phyloP scores from a whole-genome alignment of 208 protist genomes.

The Trypanosoma scelopori region DNA sequence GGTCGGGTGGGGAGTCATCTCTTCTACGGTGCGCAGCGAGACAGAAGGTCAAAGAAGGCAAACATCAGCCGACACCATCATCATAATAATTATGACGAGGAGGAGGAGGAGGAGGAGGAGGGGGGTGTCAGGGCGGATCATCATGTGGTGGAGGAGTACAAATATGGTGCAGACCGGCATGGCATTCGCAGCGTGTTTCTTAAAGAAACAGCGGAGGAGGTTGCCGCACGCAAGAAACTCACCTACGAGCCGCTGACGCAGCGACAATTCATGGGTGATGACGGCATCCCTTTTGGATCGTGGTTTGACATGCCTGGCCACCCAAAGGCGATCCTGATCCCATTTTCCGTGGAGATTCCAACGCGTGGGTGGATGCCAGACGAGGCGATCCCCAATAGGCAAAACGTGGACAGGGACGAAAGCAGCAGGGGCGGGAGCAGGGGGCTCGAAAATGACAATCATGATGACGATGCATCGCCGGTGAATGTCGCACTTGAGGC shows the following conservation, averaged over 20 bases:
- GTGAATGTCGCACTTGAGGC: constrained; percentile 20
- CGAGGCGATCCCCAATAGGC: background rate
- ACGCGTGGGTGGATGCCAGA: constrained; percentile 61
- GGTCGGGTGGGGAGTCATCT: too few relatives aligned
- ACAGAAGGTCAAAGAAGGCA: too few relatives aligned
- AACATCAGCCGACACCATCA: background rate
- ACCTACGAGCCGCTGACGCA: constrained; percentile 51
- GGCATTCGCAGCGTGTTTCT: constrained; percentile 80
- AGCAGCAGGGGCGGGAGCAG: constrained; percentile 7
- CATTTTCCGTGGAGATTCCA: constrained; percentile 73
- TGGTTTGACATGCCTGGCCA: constrained; percentile 54
- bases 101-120: too few relatives aligned
- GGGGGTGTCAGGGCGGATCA: background rate
- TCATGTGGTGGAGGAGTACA: constrained; percentile 33
- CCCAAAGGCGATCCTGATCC: constrained; percentile 33
- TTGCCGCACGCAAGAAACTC: constrained; percentile 54
- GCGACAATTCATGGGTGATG: constrained; percentile 49
- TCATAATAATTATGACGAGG: too few relatives aligned
- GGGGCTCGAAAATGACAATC: background rate
- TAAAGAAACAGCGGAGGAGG: constrained; percentile 58
- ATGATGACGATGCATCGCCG: background rate
- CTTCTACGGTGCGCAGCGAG: too few relatives aligned
- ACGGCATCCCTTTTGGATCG: constrained; percentile 57
- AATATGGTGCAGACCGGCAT: constrained; percentile 63
- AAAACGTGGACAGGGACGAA: constrained; percentile 7